phyloP scores from a whole-genome alignment of 1,139 yeast genomes.

The Taphrina flavorubra region DNA sequence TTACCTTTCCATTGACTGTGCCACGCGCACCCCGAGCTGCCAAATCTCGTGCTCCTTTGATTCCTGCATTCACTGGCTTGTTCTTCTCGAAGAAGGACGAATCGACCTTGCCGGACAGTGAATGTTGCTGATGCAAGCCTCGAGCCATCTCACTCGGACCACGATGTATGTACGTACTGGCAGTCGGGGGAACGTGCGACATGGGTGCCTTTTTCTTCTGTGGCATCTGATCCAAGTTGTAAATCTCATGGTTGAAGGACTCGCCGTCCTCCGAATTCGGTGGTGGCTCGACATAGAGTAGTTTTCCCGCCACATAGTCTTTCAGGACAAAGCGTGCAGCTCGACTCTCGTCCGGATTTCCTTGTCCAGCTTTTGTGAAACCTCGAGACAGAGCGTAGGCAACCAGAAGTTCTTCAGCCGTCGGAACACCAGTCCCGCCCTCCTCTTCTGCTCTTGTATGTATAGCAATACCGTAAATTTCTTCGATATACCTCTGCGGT shows the following conservation, averaged over 20 bases:
- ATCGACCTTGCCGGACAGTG: constrained; percentile 34
- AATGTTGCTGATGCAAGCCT: constrained; percentile 28
- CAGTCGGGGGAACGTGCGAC: constrained; percentile 26
- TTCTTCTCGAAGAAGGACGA: constrained; percentile 30
- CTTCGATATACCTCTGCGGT: constrained; percentile 87
- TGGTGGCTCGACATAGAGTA: constrained; percentile 86
- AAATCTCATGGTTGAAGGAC: constrained; percentile 78
- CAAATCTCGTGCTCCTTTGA: constrained; percentile 34
- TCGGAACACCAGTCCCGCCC: constrained; percentile 88
- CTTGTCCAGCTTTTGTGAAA: constrained; percentile 89
- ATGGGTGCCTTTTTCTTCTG: constrained; percentile 33
- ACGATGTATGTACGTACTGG: constrained; percentile 14
- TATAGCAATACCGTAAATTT: constrained; percentile 90
- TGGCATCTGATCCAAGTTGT: constrained; percentile 58
- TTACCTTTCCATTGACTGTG: constrained; percentile 40
- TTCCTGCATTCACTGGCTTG: constrained; percentile 31
- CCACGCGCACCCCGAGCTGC: constrained; percentile 40
- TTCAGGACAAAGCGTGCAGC: constrained; percentile 91
- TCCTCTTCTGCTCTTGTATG: constrained; percentile 74
- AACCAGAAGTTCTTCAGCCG: constrained; percentile 83
- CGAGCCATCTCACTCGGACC: constrained; percentile 15
- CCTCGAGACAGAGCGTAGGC: constrained; percentile 98
- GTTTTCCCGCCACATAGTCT: constrained; percentile 92
- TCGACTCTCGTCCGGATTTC: constrained; percentile 93
- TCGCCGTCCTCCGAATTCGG: constrained; percentile 60